Percentiles rank a stretch among this genome's conserved stretches.
These are phyloP conservation scores for Ichthyophthirius multifiliis DNA, from an alignment of 169 alveolate species.

Conservation along the genomic window DNA sequence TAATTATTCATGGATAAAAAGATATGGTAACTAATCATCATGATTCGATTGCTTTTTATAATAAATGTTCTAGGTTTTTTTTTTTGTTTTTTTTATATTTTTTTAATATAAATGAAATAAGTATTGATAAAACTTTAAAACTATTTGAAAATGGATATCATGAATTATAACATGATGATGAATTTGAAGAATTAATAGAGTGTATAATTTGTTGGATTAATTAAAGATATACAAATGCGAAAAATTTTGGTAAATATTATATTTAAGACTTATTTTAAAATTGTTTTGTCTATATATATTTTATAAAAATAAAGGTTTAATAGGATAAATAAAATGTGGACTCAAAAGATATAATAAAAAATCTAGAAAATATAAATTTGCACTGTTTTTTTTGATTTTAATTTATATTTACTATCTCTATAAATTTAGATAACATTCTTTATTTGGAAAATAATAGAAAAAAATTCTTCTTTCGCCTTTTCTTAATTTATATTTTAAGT, in stretches of 20 bases:
- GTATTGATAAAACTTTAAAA: conserved; percentile 22
- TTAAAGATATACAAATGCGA: conserved; percentile 8
- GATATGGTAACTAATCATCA: conserved; percentile 41
- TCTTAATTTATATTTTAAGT: not conserved
- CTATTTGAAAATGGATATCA: conserved; percentile 45
- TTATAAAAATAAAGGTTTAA: not conserved
- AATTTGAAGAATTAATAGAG: conserved; percentile 36
- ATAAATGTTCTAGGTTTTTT: conserved; percentile 24
- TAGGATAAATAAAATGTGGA: not conserved
- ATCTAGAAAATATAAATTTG: not conserved
- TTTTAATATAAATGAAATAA: not conserved
- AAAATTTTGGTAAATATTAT: conserved; percentile 11
- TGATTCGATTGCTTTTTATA: conserved; percentile 34
- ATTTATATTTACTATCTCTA: not conserved
- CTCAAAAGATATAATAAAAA: not conserved
- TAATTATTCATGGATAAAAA: conserved; percentile 34
- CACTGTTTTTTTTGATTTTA: not conserved
- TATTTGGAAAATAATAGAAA: not conserved
- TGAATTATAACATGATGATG: conserved; percentile 45
- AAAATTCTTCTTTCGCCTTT: not conserved
- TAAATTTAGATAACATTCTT: conserved; percentile 16
- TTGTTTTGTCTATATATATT: not conserved
- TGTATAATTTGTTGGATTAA: conserved; percentile 27
- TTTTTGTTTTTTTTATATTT: not conserved
- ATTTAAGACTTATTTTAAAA: not conserved